Evolutionary conservation across 2,329 filamentous ascomycete species (phyloP).

Genomic region (Fusarium illudens): DNA sequence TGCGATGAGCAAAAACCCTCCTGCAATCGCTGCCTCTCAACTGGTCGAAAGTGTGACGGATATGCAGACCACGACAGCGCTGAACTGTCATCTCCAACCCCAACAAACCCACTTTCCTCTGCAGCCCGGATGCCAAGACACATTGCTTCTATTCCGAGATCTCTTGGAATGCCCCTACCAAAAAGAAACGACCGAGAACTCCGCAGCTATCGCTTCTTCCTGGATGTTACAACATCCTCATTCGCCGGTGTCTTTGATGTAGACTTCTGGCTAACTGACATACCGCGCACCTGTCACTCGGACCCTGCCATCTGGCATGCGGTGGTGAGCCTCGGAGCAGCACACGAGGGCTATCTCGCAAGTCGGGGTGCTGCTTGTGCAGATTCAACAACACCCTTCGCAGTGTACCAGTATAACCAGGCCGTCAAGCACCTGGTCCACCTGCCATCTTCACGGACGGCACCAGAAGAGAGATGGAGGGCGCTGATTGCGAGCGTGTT

Average conservation of each 20-base stretch:
- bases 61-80: background rate
- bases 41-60: constrained; percentile 15
- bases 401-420: background rate
- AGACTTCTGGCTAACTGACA: constrained; percentile 11
- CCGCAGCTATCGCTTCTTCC: constrained; percentile 11
- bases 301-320: constrained; percentile 25
- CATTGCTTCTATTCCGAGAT: no score
- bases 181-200: background rate
- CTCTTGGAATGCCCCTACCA: background rate
- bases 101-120: fast-evolving
- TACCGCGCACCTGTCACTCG: constrained; percentile 2
- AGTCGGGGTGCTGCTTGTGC: background rate
- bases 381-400: background rate
- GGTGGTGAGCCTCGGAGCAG: constrained; percentile 12
- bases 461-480: background rate
- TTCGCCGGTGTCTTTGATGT: constrained; percentile 5
- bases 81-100: no score
- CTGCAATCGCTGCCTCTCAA: constrained; percentile 9
- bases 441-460: background rate
- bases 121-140: background rate
- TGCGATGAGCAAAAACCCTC: background rate
- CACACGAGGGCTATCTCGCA: background rate
- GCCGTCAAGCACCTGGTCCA: background rate
- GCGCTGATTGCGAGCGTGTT: background rate
- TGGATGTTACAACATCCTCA: constrained; percentile 3